phyloP scores from a whole-genome alignment of 2,329 filamentous ascomycete genomes.

The Monosporascus sp. region DNA sequence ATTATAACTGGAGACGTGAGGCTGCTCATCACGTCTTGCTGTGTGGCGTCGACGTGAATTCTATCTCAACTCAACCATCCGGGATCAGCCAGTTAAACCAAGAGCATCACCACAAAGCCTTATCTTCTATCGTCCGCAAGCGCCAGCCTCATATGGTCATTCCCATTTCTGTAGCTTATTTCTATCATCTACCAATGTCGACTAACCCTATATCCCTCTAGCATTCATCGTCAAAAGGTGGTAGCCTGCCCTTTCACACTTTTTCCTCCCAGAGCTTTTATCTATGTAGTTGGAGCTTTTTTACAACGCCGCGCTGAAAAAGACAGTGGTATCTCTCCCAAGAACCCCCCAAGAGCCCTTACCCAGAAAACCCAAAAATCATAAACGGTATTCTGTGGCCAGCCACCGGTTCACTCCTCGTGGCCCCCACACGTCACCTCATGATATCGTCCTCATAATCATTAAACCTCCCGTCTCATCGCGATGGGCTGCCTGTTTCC shows the following conservation, averaged over 20 bases:
- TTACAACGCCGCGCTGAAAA: conserved; percentile 25
- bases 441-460: conserved; percentile 10
- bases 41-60: too few relatives aligned
- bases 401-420: background rate
- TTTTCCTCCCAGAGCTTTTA: conserved; percentile 2
- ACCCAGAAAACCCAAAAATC: background rate
- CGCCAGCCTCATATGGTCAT: background rate
- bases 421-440: conserved; percentile 8
- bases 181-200: background rate
- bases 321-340: conserved; percentile 23
- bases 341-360: background rate
- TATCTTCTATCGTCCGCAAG: too few relatives aligned
- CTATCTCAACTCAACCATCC: too few relatives aligned
- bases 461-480: background rate
- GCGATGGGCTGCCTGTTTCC: conserved; percentile 12
- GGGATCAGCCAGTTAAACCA: too few relatives aligned
- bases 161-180: background rate
- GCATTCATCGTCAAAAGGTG: background rate
- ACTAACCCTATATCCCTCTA: background rate
- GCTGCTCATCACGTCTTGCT: too few relatives aligned
- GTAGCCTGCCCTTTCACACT: background rate
- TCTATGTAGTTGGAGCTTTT: conserved; percentile 2
- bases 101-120: too few relatives aligned
- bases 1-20: too few relatives aligned
- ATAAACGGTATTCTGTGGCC: background rate